These are phyloP conservation scores for Candida ovalis DNA, from an alignment of 805 yeast genomes.

Conservation along the genomic window DNA sequence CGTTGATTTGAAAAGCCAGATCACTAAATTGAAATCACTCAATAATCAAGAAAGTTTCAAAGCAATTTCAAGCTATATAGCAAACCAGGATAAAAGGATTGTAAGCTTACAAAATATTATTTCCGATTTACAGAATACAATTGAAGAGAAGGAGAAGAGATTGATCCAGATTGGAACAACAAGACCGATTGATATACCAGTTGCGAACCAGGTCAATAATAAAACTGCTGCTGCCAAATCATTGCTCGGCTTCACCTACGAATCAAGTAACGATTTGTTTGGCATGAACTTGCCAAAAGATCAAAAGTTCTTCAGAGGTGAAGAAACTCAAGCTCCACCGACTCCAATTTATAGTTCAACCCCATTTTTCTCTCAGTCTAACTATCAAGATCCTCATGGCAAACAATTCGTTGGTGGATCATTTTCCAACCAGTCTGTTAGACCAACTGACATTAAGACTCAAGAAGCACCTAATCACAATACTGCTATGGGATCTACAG, in stretches of 20 bases:
- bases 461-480: not conserved
- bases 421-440: not conserved
- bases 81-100: conserved; percentile 11
- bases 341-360: not conserved
- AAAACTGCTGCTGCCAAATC: not conserved
- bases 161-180: conserved; percentile 17
- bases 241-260: conserved; percentile 5
- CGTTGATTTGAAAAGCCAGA: not conserved
- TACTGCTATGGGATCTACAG: not conserved
- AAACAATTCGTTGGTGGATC: not conserved
- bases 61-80: not conserved
- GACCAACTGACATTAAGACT: not conserved
- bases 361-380: not conserved
- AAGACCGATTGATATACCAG: conserved; percentile 24
- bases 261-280: conserved; percentile 7
- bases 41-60: not conserved
- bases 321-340: not conserved
- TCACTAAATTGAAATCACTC: not conserved
- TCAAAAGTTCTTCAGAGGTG: not conserved
- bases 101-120: conserved; percentile 5
- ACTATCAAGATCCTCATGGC: not conserved
- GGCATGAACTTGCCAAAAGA: conserved; percentile 1
- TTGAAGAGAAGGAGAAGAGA: conserved; percentile 14
- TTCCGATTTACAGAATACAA: conserved; percentile 7
- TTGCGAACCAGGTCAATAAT: not conserved